phyloP scores from a whole-genome alignment of 441 rosid genomes.

The Erysimum cheiri region DNA sequence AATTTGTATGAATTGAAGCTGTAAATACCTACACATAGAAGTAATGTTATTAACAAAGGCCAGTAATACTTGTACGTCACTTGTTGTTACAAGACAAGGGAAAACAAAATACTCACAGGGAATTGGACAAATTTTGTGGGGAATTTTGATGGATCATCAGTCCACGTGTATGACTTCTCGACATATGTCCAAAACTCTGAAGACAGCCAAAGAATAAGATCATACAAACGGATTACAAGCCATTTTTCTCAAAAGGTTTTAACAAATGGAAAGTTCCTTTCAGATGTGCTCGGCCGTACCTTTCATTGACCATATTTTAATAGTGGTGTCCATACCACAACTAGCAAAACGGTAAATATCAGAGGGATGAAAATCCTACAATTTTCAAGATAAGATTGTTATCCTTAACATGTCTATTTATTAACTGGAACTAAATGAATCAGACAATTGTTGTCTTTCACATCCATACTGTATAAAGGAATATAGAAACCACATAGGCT shows the following conservation, averaged over 20 bases:
- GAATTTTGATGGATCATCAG: conserved; percentile 90
- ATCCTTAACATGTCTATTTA: conserved; percentile 23
- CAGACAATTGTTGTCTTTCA: not conserved
- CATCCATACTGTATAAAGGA: not conserved
- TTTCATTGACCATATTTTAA: conserved; percentile 98
- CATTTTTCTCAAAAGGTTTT: not conserved
- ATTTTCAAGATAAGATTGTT: conserved; percentile 32
- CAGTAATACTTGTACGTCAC: conserved; percentile 13
- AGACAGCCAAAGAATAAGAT: conserved; percentile 34
- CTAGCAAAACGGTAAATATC: conserved; percentile 84
- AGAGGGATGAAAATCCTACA: conserved; percentile 93
- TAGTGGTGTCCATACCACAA: conserved; percentile 97
- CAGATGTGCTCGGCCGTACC: conserved; percentile 51
- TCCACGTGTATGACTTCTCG: conserved; percentile 96
- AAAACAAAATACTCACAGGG: conserved; percentile 66
- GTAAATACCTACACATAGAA: conserved; percentile 72
- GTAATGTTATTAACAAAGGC: conserved; percentile 16
- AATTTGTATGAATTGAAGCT: conserved; percentile 91
- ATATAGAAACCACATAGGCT: conserved; percentile 35
- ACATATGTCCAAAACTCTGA: conserved; percentile 96
- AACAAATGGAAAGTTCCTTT: conserved; percentile 17
- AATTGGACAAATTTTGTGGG: conserved; percentile 97
- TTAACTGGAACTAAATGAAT: not conserved
- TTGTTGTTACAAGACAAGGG: conserved; percentile 18
- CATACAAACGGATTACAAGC: conserved; percentile 10